These are phyloP conservation scores for Didymella segeticola DNA, from an alignment of 2,329 filamentous ascomycete species.

Conservation along the genomic window DNA sequence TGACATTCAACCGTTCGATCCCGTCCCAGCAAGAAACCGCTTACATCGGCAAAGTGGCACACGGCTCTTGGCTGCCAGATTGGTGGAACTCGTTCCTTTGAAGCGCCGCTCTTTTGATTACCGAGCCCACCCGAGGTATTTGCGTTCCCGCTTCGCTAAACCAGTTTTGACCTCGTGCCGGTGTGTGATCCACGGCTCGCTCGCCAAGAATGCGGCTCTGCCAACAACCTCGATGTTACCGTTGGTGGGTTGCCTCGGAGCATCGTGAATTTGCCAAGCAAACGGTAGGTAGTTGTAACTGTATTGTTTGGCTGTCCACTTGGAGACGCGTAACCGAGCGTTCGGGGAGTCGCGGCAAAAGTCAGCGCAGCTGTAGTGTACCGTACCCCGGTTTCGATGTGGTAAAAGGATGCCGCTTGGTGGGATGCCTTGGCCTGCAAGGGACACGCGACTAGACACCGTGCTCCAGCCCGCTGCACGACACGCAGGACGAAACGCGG, in stretches of 20 bases:
- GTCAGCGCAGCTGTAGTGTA: not conserved
- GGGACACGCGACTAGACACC: conserved; percentile 11
- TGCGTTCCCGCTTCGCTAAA: conserved; percentile 5
- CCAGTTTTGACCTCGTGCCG: not conserved
- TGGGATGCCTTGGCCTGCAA: conserved; percentile 6
- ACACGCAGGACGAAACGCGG: conserved; percentile 15
- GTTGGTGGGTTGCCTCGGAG: not conserved
- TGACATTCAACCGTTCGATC: conserved; percentile 4
- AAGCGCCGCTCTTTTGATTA: conserved; percentile 5
- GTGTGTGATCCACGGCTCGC: not conserved
- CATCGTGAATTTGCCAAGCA: conserved; percentile 7
- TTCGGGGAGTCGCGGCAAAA: conserved; percentile 12
- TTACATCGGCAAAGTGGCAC: conserved; percentile 9
- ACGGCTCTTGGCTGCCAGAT: conserved; percentile 10
- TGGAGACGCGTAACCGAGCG: not conserved
- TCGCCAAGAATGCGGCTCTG: conserved; percentile 14
- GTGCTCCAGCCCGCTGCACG: conserved; percentile 19
- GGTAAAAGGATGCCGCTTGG: conserved; percentile 15
- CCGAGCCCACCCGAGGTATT: conserved; percentile 13
- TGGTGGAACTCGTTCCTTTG: conserved; percentile 1
- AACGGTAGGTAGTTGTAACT: conserved; percentile 4
- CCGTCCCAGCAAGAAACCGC: conserved; percentile 6
- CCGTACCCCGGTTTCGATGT: conserved; percentile 18
- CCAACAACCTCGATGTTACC: conserved; percentile 1
- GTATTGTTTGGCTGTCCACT: not conserved